These are phyloP conservation scores for Hypocrella siamensis DNA, from an alignment of 2,329 filamentous ascomycete species.

Conservation along the genomic window DNA sequence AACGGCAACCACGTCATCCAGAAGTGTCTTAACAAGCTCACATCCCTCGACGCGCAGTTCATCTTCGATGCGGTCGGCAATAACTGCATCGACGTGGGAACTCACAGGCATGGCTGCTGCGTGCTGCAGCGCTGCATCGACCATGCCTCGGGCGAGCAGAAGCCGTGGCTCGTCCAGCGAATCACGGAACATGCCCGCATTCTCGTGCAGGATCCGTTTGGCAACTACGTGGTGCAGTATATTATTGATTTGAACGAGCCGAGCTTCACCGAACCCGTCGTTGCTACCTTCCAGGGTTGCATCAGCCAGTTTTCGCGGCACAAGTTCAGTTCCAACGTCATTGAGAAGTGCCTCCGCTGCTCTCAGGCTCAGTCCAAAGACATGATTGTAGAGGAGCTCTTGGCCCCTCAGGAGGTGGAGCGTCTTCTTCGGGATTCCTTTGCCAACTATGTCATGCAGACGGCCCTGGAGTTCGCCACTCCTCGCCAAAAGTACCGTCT, in stretches of 20 bases:
- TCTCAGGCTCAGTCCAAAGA: conserved; percentile 60
- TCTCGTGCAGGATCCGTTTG: conserved; percentile 91
- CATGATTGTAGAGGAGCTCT: conserved; percentile 72
- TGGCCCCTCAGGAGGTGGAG: conserved; percentile 61
- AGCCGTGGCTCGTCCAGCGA: conserved; percentile 66
- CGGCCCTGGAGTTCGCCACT: conserved; percentile 75
- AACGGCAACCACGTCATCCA: conserved; percentile 99
- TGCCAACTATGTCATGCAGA: conserved; percentile 97
- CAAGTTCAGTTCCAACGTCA: conserved; percentile 98
- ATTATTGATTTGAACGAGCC: conserved; percentile 88
- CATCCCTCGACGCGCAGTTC: conserved; percentile 73
- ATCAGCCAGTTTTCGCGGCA: conserved; percentile 69
- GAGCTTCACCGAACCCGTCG: conserved; percentile 77
- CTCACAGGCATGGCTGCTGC: conserved; percentile 94
- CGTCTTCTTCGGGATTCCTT: conserved; percentile 81
- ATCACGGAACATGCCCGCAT: conserved; percentile 82
- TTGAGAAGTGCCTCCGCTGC: conserved; percentile 89
- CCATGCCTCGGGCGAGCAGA: conserved; percentile 82
- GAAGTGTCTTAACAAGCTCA: conserved; percentile 94
- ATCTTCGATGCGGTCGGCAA: conserved; percentile 89
- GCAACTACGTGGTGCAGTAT: conserved; percentile 98
- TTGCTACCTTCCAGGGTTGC: conserved; percentile 60
- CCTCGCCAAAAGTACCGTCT: conserved; percentile 56
- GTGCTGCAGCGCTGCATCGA: conserved; percentile 97
- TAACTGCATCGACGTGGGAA: conserved; percentile 80